A percentile compares a stretch with the other conserved stretches of the same genome.
Evolutionary conservation across 2,329 filamentous ascomycete species (phyloP).

Genomic region (Amauroascus niger): DNA sequence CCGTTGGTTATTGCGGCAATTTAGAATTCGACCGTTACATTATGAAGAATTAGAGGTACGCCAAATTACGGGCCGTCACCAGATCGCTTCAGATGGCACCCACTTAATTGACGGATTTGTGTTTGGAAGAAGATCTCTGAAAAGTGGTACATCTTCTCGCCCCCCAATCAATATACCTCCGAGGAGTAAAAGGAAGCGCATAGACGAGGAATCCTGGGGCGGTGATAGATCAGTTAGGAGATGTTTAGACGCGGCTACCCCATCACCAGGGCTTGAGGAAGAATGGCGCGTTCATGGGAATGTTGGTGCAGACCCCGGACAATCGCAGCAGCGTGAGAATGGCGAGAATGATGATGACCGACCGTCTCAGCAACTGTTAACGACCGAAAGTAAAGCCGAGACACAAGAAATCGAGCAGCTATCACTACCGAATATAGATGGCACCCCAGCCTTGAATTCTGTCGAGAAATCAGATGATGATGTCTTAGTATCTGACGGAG

Average conservation of each 20-base stretch:
- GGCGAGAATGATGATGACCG: not conserved
- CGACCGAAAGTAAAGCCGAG: not conserved
- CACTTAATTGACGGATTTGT: constrained; percentile 78
- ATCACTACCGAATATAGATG: not conserved
- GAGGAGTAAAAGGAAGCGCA: constrained; percentile 61
- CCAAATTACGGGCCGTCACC: constrained; percentile 64
- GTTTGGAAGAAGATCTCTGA: constrained; percentile 65
- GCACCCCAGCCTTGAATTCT: not conserved
- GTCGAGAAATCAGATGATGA: not conserved
- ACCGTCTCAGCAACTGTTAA: not conserved
- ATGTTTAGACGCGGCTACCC: not conserved
- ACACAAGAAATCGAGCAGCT: not conserved
- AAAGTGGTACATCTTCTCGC: constrained; percentile 46
- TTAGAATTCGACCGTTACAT: constrained; percentile 67
- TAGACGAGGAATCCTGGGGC: constrained; percentile 18
- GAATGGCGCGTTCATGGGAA: not conserved
- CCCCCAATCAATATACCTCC: constrained; percentile 64
- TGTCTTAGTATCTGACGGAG: not conserved
- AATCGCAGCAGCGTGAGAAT: not conserved
- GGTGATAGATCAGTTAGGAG: constrained; percentile 1
- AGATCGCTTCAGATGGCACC: constrained; percentile 68
- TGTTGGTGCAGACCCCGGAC: not conserved
- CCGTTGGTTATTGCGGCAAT: constrained; percentile 3
- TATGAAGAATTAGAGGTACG: constrained; percentile 64
- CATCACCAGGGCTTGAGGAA: not conserved